These are phyloP conservation scores for Dryas octopetala DNA, from an alignment of 306 rosid species.

Conservation along the genomic window DNA sequence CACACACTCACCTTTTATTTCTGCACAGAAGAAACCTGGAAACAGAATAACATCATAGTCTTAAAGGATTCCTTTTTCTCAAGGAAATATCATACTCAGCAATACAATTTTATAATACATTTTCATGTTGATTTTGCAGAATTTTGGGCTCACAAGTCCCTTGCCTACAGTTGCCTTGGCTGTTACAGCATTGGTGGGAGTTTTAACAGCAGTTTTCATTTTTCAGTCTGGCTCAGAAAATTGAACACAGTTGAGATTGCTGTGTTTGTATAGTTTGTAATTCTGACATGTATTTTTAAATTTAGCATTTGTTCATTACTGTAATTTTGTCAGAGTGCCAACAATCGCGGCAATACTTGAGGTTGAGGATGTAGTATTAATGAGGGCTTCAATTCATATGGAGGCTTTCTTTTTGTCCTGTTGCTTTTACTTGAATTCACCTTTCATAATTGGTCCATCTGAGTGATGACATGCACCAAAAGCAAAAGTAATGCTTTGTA, in stretches of 20 bases:
- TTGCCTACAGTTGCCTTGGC: conserved; percentile 83
- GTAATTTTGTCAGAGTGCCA: conserved; percentile 30
- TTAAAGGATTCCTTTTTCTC: background rate
- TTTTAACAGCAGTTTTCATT: conserved; percentile 79
- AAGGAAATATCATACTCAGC: background rate
- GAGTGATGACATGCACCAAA: conserved; percentile 2
- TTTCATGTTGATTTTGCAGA: conserved; percentile 52
- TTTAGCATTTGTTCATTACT: conserved; percentile 28
- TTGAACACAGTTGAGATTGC: conserved; percentile 33
- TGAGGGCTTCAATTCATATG: conserved; percentile 8
- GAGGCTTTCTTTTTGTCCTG: conserved; percentile 5
- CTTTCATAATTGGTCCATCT: background rate
- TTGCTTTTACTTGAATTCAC: conserved; percentile 15
- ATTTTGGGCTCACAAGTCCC: conserved; percentile 71
- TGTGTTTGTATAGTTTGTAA: conserved; percentile 34
- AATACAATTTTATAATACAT: background rate
- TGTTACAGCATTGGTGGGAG: conserved; percentile 80
- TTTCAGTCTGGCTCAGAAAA: conserved; percentile 89
- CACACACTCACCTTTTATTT: background rate
- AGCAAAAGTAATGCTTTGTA: background rate
- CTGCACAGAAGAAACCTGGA: background rate
- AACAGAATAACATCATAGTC: background rate
- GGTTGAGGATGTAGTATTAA: conserved; percentile 23
- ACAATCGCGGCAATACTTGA: conserved; percentile 29
- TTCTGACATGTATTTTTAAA: conserved; percentile 17